Percentiles rank a stretch among this genome's conserved stretches.
Evolutionary conservation across 352 stramenopile species (phyloP).

Genomic region (Thalassiosira exigua): DNA sequence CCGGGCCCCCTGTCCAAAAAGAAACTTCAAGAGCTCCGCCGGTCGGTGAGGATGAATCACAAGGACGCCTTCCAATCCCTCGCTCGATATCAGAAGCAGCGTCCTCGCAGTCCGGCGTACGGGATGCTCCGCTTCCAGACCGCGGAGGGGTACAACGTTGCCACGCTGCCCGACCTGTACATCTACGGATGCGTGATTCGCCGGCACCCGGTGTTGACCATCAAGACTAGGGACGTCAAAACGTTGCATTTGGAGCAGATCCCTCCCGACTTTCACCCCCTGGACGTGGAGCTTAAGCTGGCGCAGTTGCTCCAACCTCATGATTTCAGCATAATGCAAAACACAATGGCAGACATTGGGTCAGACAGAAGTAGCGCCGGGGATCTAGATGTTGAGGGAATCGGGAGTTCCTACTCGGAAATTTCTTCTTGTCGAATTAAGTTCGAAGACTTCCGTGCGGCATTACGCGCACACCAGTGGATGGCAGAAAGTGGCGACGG

Average conservation of each 20-base stretch:
- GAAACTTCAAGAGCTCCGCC: slow-evolving; percentile 40
- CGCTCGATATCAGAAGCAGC: slow-evolving; percentile 30
- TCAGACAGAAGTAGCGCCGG: too few species aligned
- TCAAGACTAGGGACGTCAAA: slow-evolving; percentile 56
- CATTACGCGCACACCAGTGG: too few species aligned
- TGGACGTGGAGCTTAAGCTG: slow-evolving; percentile 72
- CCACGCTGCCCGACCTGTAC: slow-evolving; percentile 54
- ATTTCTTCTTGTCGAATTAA: too few species aligned
- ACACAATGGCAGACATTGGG: too few species aligned
- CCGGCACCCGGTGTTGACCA: slow-evolving; percentile 69
- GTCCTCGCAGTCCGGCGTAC: slow-evolving; percentile 75
- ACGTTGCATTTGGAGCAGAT: slow-evolving; percentile 77
- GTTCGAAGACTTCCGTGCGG: too few species aligned
- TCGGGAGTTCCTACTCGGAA: too few species aligned
- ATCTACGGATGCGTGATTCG: slow-evolving; percentile 83
- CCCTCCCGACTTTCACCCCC: slow-evolving; percentile 35
- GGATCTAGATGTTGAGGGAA: too few species aligned
- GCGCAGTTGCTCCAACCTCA: slow-evolving; percentile 60
- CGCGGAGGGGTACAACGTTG: slow-evolving; percentile 49
- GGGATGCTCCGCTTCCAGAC: slow-evolving; percentile 69
- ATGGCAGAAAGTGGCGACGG: too few species aligned
- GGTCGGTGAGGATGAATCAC: slow-evolving; percentile 58
- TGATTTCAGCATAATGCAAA: too few species aligned
- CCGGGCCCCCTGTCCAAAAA: slow-evolving; percentile 62
- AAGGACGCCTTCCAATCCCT: slow-evolving; percentile 15